Evolutionary conservation across 345 rosid genomes (phyloP).

Genomic region (rapeseed (Brassica napus)): DNA sequence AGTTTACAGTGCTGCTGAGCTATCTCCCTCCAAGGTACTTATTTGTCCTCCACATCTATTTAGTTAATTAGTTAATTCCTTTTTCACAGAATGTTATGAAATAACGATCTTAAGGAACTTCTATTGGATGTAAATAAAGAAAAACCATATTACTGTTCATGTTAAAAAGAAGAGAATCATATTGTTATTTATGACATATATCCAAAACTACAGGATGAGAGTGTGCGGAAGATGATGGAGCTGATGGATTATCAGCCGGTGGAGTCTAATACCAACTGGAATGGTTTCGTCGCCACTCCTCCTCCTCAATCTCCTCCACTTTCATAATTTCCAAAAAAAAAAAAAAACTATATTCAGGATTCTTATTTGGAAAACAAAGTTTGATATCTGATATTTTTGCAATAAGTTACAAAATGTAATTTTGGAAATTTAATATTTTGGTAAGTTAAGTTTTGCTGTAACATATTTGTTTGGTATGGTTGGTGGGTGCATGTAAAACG

Average conservation of each 20-base stretch:
- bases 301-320: slow-evolving; percentile 65
- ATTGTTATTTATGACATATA: not conserved
- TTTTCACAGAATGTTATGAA: not conserved
- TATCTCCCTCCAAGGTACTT: slow-evolving; percentile 26
- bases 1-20: not conserved
- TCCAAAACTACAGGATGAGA: slow-evolving; percentile 16
- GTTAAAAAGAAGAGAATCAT: not conserved
- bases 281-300: slow-evolving; percentile 39
- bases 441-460: not conserved
- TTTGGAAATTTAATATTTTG: not conserved
- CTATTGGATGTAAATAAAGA: not conserved
- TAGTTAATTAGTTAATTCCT: not conserved
- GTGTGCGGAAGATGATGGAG: slow-evolving; percentile 24
- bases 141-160: not conserved
- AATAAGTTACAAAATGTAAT: slow-evolving; percentile 12
- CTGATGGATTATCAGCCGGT: slow-evolving; percentile 33
- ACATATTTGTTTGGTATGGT: not conserved
- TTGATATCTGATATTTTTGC: not conserved
- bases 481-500: not conserved
- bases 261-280: slow-evolving; percentile 38
- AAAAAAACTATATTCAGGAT: not conserved
- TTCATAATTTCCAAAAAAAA: not conserved
- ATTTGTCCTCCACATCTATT: not conserved
- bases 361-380: not conserved
- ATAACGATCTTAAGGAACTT: too few relatives aligned